Evolutionary conservation across 2,329 filamentous ascomycete species (phyloP).

Genomic region (Diplodia sapinea): DNA sequence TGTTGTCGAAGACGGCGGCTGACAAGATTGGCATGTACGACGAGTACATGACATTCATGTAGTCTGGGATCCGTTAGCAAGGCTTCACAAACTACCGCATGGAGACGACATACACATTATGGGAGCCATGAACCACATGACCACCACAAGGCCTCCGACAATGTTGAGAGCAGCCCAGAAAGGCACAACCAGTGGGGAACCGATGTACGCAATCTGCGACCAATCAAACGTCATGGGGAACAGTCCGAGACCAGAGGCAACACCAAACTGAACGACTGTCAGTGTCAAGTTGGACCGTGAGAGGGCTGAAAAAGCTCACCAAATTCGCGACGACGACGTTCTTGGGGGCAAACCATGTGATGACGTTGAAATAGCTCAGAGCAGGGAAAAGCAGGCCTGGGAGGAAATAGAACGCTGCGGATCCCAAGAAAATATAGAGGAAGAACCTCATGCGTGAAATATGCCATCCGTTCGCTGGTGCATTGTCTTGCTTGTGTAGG

Average conservation of each 20-base stretch:
- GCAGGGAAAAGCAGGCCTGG: constrained; percentile 83
- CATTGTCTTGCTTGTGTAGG: constrained; percentile 83
- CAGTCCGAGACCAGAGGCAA: constrained; percentile 80
- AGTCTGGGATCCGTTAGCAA: constrained; percentile 56
- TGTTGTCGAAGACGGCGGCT: constrained; percentile 84
- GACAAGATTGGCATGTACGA: constrained; percentile 88
- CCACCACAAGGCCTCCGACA: constrained; percentile 75
- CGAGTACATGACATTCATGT: constrained; percentile 77
- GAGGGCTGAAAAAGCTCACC: constrained; percentile 42
- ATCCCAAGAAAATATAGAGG: constrained; percentile 70
- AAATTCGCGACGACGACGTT: constrained; percentile 86
- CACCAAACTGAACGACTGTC: constrained; percentile 65
- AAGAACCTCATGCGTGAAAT: constrained; percentile 87
- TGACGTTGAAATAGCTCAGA: constrained; percentile 84
- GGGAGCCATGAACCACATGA: constrained; percentile 85
- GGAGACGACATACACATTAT: constrained; percentile 63
- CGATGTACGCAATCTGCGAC: constrained; percentile 87
- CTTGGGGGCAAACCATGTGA: constrained; percentile 87
- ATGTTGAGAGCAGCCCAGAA: constrained; percentile 90
- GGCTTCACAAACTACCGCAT: constrained; percentile 30
- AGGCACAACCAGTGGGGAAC: constrained; percentile 80
- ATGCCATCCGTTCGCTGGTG: constrained; percentile 79
- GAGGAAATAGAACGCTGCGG: constrained; percentile 83
- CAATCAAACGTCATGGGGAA: constrained; percentile 90
- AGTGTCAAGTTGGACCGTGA: background rate